These are phyloP conservation scores for Xylaria venustula DNA, from an alignment of 495 filamentous ascomycete genomes.

Conservation along the genomic window DNA sequence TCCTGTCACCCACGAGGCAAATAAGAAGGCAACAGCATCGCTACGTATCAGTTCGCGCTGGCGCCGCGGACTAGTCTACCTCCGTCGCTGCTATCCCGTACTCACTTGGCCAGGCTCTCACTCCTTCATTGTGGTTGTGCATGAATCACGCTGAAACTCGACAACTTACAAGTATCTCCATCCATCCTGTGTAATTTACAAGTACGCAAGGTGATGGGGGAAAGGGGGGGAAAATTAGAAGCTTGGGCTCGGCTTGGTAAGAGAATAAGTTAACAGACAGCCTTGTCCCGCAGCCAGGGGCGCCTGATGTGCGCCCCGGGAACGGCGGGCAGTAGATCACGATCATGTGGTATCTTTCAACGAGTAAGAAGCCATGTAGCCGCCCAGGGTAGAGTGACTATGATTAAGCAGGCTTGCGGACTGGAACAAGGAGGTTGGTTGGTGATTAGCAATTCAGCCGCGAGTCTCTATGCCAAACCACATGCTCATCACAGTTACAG, in stretches of 20 bases:
- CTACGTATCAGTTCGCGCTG: background rate
- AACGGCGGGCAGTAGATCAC: background rate
- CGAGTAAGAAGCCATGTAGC: background rate
- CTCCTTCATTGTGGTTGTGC: background rate
- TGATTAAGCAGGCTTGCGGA: background rate
- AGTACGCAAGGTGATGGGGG: too few species aligned
- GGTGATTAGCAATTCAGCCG: background rate
- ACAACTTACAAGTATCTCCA: background rate
- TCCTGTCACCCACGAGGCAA: background rate
- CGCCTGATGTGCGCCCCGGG: background rate
- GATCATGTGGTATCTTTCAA: constrained; percentile 9
- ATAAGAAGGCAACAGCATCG: background rate
- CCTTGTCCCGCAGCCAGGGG: background rate
- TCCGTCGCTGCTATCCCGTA: background rate
- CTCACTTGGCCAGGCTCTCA: too few species aligned
- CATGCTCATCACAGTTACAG: background rate
- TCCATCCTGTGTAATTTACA: too few species aligned
- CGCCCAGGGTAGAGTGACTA: background rate
- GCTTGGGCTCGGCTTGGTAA: too few species aligned
- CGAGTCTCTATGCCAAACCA: background rate
- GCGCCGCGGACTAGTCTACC: background rate
- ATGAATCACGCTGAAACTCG: background rate
- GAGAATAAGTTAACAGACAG: background rate
- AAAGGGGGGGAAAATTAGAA: too few species aligned
- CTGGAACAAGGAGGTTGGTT: background rate